A percentile compares a stretch with the other conserved stretches of the same genome.
phyloP scores from a whole-genome alignment of 2,329 filamentous ascomycete species.

The Cytospora chrysosperma region DNA sequence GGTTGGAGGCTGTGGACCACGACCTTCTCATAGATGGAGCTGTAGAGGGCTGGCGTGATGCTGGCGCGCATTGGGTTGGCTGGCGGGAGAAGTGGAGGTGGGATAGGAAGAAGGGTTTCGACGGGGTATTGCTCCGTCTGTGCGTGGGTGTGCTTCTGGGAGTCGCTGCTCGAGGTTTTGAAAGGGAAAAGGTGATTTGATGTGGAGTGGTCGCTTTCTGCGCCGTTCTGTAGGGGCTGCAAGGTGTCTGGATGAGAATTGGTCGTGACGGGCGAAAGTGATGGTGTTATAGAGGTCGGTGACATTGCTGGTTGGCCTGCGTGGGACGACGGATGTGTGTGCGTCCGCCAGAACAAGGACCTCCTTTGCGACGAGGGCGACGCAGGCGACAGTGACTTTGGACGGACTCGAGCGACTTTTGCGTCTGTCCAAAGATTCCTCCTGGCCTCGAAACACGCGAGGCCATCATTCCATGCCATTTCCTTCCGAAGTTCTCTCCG shows the following conservation, averaged over 20 bases:
- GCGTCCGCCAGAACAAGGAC: constrained; percentile 44
- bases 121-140: constrained; percentile 46
- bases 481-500: constrained; percentile 61
- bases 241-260: constrained; percentile 13
- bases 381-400: constrained; percentile 42
- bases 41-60: constrained; percentile 72
- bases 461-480: constrained; percentile 74
- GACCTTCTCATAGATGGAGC: constrained; percentile 86
- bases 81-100: constrained; percentile 69
- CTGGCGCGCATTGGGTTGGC: constrained; percentile 74
- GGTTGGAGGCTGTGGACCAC: constrained; percentile 78
- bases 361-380: constrained; percentile 47
- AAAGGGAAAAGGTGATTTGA: constrained; percentile 21
- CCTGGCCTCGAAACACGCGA: constrained; percentile 75
- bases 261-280: constrained; percentile 30
- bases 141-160: constrained; percentile 7
- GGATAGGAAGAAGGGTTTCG: constrained; percentile 67
- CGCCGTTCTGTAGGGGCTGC: constrained; percentile 3
- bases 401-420: constrained; percentile 54
- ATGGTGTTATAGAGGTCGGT: constrained; percentile 23
- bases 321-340: constrained; percentile 44
- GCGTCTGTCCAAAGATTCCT: constrained; percentile 87
- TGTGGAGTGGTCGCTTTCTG: constrained; percentile 22
- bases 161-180: constrained; percentile 25
- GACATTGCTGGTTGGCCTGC: constrained; percentile 30